Evolutionary conservation across 192 early-diverging fungal species (phyloP).

Genomic region (Paraglomus brasilianum): DNA sequence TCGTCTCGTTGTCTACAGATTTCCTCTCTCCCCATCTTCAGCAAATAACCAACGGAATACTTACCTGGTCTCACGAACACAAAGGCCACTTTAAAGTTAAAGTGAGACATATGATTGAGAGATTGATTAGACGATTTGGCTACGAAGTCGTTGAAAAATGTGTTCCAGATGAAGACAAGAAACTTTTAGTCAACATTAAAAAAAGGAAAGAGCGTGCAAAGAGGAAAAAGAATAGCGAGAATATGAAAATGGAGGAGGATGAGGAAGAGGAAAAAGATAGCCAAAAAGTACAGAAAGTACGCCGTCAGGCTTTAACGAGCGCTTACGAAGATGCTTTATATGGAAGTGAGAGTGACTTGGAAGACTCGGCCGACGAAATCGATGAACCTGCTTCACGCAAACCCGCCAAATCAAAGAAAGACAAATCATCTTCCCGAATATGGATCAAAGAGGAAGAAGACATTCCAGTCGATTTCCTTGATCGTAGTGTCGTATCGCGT

Average conservation of each 20-base stretch:
- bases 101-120: slow-evolving; percentile 89
- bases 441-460: slow-evolving; percentile 74
- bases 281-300: slow-evolving; percentile 47
- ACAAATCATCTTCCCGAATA: slow-evolving; percentile 36
- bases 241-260: slow-evolving; percentile 38
- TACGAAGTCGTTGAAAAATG: slow-evolving; percentile 77
- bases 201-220: slow-evolving; percentile 86
- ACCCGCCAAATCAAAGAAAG: slow-evolving; percentile 43
- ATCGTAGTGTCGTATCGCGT: slow-evolving; percentile 73
- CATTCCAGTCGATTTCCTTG: slow-evolving; percentile 87
- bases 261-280: slow-evolving; percentile 45
- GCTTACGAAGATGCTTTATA: slow-evolving; percentile 89
- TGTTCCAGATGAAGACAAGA: slow-evolving; percentile 84
- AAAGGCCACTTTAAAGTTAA: slow-evolving; percentile 88
- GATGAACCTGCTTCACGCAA: slow-evolving; percentile 42
- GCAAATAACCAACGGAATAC: slow-evolving; percentile 69
- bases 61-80: slow-evolving; percentile 84
- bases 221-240: slow-evolving; percentile 61
- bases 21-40: slow-evolving; percentile 69
- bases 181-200: slow-evolving; percentile 88
- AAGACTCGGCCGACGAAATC: slow-evolving; percentile 69
- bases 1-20: slow-evolving; percentile 72
- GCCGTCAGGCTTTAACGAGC: slow-evolving; percentile 63
- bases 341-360: slow-evolving; percentile 90
- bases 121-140: slow-evolving; percentile 81